phyloP scores from a whole-genome alignment of 116 monocot genomes.

The Papilionanthe hybrid region DNA sequence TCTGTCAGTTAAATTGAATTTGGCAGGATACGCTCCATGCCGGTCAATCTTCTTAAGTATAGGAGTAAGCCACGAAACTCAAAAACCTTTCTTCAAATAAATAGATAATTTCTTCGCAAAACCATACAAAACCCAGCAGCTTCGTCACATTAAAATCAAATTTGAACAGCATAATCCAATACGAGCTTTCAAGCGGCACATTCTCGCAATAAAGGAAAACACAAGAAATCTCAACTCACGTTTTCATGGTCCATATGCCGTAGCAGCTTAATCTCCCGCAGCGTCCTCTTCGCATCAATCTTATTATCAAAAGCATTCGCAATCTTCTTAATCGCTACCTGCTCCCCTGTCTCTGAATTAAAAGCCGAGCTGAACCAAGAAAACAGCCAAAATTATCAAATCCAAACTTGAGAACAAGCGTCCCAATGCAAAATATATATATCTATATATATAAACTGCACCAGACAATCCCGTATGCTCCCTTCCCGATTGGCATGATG shows the following conservation, averaged over 20 bases:
- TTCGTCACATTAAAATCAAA: not conserved
- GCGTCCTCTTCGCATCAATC: conserved; percentile 71
- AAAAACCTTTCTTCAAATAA: not conserved
- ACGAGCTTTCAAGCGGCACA: not conserved
- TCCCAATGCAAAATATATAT: not conserved
- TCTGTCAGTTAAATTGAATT: no score
- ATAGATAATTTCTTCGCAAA: not conserved
- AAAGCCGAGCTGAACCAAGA: conserved; percentile 42
- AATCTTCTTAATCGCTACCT: conserved; percentile 79
- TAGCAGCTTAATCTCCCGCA: conserved; percentile 69
- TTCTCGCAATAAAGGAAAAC: not conserved
- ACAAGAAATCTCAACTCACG: conserved; percentile 19
- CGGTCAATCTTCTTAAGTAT: no score
- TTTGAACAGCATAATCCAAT: not conserved
- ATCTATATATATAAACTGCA: conserved; percentile 5
- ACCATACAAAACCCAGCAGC: not conserved
- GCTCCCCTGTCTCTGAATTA: conserved; percentile 68
- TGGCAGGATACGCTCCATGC: no score
- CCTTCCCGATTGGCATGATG: conserved; percentile 73
- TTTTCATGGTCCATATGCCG: conserved; percentile 83
- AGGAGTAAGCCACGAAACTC: no score
- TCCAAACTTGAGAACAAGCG: not conserved
- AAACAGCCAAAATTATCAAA: not conserved
- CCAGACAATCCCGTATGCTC: conserved; percentile 80
- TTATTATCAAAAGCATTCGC: conserved; percentile 75